Conservation (phyloP, 2,329 filamentous ascomycete species). For the Clonostachys chloroleuca region DNA sequence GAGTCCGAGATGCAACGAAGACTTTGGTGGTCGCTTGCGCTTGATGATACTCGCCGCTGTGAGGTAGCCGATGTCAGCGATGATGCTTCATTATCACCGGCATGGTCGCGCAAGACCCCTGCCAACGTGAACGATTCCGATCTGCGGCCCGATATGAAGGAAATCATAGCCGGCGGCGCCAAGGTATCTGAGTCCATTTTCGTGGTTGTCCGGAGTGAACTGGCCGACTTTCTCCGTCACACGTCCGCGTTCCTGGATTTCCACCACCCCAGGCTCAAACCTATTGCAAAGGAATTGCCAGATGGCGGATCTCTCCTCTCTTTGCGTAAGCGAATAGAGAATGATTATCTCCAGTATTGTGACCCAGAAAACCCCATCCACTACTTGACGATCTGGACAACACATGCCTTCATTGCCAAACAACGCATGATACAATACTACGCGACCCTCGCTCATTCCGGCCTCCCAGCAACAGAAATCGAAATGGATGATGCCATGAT, state of each 20-base stretch:
- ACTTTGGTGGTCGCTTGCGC: constrained; percentile 60
- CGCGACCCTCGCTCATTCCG: background rate
- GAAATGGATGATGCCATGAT: constrained; percentile 19
- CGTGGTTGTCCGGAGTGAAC: too few species aligned
- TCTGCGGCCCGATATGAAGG: constrained; percentile 46
- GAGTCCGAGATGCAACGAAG: constrained; percentile 65
- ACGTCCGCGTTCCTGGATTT: too few species aligned
- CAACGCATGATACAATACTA: constrained; percentile 44
- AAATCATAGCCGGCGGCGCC: constrained; percentile 35
- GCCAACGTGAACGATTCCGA: constrained; percentile 56
- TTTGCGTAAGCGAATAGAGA: constrained; percentile 23
- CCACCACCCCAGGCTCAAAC: too few species aligned
- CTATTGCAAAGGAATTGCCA: too few species aligned
- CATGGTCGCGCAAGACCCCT: constrained; percentile 54
- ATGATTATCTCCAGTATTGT: constrained; percentile 36
- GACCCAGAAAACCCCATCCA: constrained; percentile 30
- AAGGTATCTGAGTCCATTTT: constrained; percentile 14
- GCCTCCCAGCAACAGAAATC: constrained; percentile 10
- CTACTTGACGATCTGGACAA: constrained; percentile 30
- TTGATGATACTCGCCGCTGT: constrained; percentile 47
- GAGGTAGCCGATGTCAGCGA: constrained; percentile 49
- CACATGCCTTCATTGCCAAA: constrained; percentile 32
- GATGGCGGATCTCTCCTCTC: too few species aligned
- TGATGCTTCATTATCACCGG: constrained; percentile 48
- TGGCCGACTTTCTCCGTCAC: too few species aligned